Conservation (phyloP, 2,329 filamentous ascomycete species). For the Aspergillus ruber region DNA sequence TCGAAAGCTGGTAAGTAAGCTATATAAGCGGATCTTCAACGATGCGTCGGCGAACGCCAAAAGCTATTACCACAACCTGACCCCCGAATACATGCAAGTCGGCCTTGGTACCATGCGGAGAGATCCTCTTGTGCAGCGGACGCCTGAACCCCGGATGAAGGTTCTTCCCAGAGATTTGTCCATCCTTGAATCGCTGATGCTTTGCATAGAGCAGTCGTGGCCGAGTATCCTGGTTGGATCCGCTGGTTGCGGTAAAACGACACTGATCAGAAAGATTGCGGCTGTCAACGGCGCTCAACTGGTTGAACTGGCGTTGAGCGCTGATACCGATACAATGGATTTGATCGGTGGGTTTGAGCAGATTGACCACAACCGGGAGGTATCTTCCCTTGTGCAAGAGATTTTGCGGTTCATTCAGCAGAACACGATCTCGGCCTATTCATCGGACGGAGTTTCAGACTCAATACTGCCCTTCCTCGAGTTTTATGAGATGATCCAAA, state of each 20-base stretch:
- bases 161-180: slow-evolving; percentile 47
- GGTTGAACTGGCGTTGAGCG: slow-evolving; percentile 81
- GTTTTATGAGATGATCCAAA: slow-evolving; percentile 27
- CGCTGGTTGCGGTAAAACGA: slow-evolving; percentile 81
- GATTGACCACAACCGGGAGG: slow-evolving; percentile 69
- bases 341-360: slow-evolving; percentile 96
- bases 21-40: slow-evolving; percentile 63
- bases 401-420: slow-evolving; percentile 49
- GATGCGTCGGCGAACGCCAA: slow-evolving; percentile 35
- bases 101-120: slow-evolving; percentile 67
- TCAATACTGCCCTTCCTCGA: slow-evolving; percentile 21
- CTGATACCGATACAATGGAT: slow-evolving; percentile 95
- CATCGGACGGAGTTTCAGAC: slow-evolving; percentile 15
- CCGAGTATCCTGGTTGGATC: slow-evolving; percentile 83
- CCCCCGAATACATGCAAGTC: slow-evolving; percentile 62
- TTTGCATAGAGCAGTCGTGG: slow-evolving; percentile 79
- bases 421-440: slow-evolving; percentile 26
- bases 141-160: slow-evolving; percentile 25
- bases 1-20: slow-evolving; percentile 54
- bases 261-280: slow-evolving; percentile 73
- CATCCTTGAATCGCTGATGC: slow-evolving; percentile 76
- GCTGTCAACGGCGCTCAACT: slow-evolving; percentile 68
- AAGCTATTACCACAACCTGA: slow-evolving; percentile 68
- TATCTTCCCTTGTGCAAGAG: slow-evolving; percentile 55
- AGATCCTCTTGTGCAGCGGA: slow-evolving; percentile 40